phyloP scores from a whole-genome alignment of 495 filamentous ascomycete genomes.

The Xylaria grammica region DNA sequence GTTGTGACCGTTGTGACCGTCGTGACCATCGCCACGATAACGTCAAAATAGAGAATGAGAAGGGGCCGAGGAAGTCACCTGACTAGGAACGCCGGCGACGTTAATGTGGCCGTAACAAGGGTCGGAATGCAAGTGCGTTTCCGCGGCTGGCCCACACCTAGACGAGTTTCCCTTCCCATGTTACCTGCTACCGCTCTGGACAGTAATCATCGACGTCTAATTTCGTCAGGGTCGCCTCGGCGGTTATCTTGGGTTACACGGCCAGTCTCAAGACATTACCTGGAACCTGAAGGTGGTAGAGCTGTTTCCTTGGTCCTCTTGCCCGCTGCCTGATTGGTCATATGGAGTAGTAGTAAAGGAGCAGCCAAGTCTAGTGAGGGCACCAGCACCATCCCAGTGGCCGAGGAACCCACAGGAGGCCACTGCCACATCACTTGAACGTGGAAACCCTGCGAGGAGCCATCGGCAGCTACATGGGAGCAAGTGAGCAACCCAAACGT shows the following conservation, averaged over 20 bases:
- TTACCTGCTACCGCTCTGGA: constrained; percentile 27
- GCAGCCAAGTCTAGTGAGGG: constrained; percentile 19
- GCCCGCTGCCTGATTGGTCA: constrained; percentile 16
- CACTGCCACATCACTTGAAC: constrained; percentile 13
- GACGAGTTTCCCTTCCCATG: constrained; percentile 18
- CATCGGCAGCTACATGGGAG: constrained; percentile 2
- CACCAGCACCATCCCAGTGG: constrained; percentile 10
- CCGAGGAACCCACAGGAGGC: constrained; percentile 14
- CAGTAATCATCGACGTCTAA: constrained; percentile 18
- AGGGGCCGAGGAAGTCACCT: constrained; percentile 31
- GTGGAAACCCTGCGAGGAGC: constrained; percentile 6
- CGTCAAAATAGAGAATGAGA: background rate
- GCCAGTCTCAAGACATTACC: background rate
- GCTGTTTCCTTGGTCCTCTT: background rate
- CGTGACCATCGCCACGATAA: background rate
- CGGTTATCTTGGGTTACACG: constrained; percentile 17
- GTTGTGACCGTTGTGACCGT: background rate
- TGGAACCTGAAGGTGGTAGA: background rate
- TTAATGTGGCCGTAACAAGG: constrained; percentile 29
- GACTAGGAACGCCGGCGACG: constrained; percentile 35
- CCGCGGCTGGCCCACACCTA: constrained; percentile 34
- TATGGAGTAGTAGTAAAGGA: constrained; percentile 20
- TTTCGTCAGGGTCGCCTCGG: constrained; percentile 14
- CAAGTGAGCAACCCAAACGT: constrained; percentile 3
- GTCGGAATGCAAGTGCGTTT: constrained; percentile 38